Evolutionary conservation across 2,329 filamentous ascomycete species (phyloP), one percentile per base, ranked within the genome.

Genomic region (Cordyceps farinosa): DNA sequence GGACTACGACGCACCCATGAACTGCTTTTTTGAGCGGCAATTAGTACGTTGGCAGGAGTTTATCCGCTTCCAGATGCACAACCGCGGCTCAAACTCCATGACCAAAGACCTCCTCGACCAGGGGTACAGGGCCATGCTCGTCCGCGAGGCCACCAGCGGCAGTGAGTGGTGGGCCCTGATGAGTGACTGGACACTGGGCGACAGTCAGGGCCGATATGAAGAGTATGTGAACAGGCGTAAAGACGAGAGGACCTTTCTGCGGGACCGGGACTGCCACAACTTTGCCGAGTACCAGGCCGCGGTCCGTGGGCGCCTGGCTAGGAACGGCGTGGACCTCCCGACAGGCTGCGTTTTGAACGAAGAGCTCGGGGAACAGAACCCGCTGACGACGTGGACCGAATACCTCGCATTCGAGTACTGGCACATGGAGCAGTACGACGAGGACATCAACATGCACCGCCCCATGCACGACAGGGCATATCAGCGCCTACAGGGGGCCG

Each of bases 51-150:
- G 44, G 32, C 29, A 34, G 5, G 48, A 61, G 42, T 61, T 61
- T 3, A 30, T 15, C 3, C 59, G 50, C 13, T 54, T 38, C 34
- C 59, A 61, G 42, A 30, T 40, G 7, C 22, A 48, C 42, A 47
- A 48, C 15, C 59, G 50, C 30, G n/a, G n/a, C 32, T 8, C 48
- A 1, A 91, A 95, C 45, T 91, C 89, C 0, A 87, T 82, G 63
- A 91, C 95, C 76, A 87, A 87, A 70, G 95, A 91, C 0, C 77
- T 96, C 65, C 86, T 86, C 58, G 96, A 96, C 75, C 92, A 15
- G 29, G 50, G 30, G 5, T 54, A 54, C 30, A n/a, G 11, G 1
- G 58, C 47, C 13, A 48, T 34, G 22, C 34, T 60, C 8, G 29
- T 60, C 11, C 57, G 57, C 22, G 56, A 45, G 44, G 47, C 56